Percentiles rank a stretch among this genome's conserved stretches.
Evolutionary conservation across 495 filamentous ascomycete species (phyloP).

Genomic region (Aspergillus homomorphus): DNA sequence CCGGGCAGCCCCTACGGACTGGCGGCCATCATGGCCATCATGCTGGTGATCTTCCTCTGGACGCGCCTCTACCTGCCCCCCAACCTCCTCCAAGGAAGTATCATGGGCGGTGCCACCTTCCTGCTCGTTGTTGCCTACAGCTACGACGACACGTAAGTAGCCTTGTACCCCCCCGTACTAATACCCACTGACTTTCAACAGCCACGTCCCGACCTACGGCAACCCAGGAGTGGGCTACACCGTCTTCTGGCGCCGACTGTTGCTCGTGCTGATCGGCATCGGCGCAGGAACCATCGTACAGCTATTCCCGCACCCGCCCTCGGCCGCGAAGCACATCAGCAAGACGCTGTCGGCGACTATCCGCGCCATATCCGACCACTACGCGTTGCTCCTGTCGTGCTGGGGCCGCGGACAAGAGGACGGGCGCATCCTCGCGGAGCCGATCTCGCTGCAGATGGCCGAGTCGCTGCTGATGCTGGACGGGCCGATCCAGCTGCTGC

Average conservation of each 20-base stretch:
- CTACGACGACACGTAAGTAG: conserved; percentile 34
- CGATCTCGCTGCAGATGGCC: conserved; percentile 34
- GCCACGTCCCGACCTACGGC: conserved; percentile 39
- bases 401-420: conserved; percentile 28
- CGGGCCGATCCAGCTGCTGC: conserved; percentile 31
- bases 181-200: conserved; percentile 3
- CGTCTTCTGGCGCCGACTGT: conserved; percentile 45
- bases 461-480: conserved; percentile 30
- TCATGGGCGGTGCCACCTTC: conserved; percentile 42
- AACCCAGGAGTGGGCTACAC: conserved; percentile 42
- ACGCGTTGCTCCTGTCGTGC: conserved; percentile 43
- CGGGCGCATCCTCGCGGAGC: conserved; percentile 28
- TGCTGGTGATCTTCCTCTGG: conserved; percentile 38
- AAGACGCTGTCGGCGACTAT: conserved; percentile 38
- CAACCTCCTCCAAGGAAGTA: conserved; percentile 29
- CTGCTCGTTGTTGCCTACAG: conserved; percentile 41
- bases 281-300: conserved; percentile 39
- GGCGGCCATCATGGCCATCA: conserved; percentile 33
- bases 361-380: conserved; percentile 41
- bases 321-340: conserved; percentile 40
- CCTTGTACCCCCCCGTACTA: neutral
- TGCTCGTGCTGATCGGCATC: conserved; percentile 41
- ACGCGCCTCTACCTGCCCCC: conserved; percentile 32
- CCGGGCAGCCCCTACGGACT: conserved; percentile 43
- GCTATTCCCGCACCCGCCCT: conserved; percentile 42